Percentiles rank a stretch among this genome's conserved stretches.
phyloP scores from a whole-genome alignment of 2,329 filamentous ascomycete genomes.

The Elsinoe necatrix region DNA sequence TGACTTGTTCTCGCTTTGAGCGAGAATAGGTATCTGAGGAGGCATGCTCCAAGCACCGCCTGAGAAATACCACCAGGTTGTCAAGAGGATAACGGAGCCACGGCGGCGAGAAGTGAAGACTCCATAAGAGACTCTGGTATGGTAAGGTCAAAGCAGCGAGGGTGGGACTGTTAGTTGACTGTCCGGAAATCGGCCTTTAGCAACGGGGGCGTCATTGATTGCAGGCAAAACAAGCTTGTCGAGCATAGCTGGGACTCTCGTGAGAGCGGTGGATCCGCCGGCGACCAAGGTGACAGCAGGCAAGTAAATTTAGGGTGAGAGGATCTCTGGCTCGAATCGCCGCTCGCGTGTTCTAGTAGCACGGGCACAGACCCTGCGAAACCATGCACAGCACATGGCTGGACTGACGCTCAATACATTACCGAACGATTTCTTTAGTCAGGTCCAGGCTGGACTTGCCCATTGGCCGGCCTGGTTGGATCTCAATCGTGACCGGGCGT shows the following conservation, averaged over 20 bases:
- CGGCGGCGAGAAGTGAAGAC: not conserved
- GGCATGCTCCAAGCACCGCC: not conserved
- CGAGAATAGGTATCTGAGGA: slow-evolving; percentile 27
- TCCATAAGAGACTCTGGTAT: slow-evolving; percentile 6
- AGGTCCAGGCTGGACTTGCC: not conserved
- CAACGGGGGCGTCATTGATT: slow-evolving; percentile 1
- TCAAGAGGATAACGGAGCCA: not conserved
- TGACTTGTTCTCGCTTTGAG: slow-evolving; percentile 39
- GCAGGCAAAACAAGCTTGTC: slow-evolving; percentile 3
- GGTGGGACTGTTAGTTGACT: not conserved
- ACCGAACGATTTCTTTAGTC: slow-evolving; percentile 1
- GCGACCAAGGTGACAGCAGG: slow-evolving; percentile 4
- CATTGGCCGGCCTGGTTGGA: not conserved
- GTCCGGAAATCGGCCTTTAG: not conserved
- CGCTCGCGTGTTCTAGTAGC: slow-evolving; percentile 11
- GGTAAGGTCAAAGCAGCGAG: not conserved
- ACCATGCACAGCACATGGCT: slow-evolving; percentile 10
- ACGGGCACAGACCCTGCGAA: slow-evolving; percentile 11
- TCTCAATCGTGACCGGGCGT: not conserved
- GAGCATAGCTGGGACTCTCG: not conserved
- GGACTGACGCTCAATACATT: not conserved
- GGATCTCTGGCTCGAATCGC: slow-evolving; percentile 3
- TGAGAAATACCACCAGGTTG: not conserved
- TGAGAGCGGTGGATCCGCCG: slow-evolving; percentile 1
- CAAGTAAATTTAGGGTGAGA: slow-evolving; percentile 1